Base-by-base conservation (phyloP, 768 basidiomycete species). In the Russula griseocarnosa region DNA sequence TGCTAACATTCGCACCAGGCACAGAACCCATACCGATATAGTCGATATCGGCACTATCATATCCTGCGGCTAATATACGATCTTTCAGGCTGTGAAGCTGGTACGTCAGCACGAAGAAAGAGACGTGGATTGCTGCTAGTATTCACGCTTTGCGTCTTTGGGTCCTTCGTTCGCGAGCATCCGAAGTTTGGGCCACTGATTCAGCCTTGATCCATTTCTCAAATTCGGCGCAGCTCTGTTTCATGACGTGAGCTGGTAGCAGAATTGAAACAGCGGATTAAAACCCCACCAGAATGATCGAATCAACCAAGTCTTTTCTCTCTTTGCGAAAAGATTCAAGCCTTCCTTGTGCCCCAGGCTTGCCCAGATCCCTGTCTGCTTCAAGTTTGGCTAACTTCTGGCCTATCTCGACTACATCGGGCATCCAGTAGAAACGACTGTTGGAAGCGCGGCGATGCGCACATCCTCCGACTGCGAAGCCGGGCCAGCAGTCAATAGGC, bases 381-480 rank as follows among this genome's bases (percentile, higher is more conserved):
- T 66, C 56, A 50, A 67, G 40, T 16, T 52, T 38, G 56, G 50
- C 7, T 22, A 61, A 22, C 60, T 20, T 60, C 34, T 61, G 40
- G 10, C 38, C 28, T 46, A 67, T 61, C n/a, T 59, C 60, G 46
- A 52, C 22, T 36, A 67, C 22, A 40, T 66, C 64, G 1, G 63
- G 56, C 34, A 50, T 54, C 66, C 63, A 66, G 55, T 67, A 67
- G 51, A 67, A 67, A 11, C 60, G 58, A 53, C 46, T 67, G 13
- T n/a, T 55, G 50, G 60, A 61, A 28, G 32, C 22, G 52, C 54
- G 66, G 7, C 63, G 55, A 34, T 67, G 56, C 22, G 60, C 55
- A 60, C 64, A 67, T 44, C 64, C 66, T n/a, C 66, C 66, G 36
- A 60, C 66, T 67, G n/a, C 22, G 36, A 5, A 28, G 42, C 22